Conservation (phyloP, 805 yeast genomes). For the Brettanomyces naardenensis region DNA sequence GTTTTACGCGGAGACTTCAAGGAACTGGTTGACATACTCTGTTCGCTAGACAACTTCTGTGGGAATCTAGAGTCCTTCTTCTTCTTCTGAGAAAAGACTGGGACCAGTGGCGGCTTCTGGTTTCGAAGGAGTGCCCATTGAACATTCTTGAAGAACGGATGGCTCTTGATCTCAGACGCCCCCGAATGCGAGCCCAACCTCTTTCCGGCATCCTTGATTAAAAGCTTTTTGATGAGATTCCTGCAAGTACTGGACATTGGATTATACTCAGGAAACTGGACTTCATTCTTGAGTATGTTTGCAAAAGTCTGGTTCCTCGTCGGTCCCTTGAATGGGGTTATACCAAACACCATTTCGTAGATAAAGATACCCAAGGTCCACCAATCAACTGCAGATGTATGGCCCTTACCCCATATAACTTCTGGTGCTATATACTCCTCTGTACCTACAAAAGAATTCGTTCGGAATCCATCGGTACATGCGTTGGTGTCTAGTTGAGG, state of each 20-base stretch:
- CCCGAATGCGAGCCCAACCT: conserved; percentile 90
- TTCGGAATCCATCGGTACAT: conserved; percentile 91
- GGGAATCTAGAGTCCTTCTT: background rate
- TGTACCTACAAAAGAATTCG: conserved; percentile 97
- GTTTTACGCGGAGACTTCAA: conserved; percentile 28
- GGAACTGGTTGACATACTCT: conserved; percentile 10
- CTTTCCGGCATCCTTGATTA: conserved; percentile 83
- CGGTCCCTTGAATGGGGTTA: conserved; percentile 92
- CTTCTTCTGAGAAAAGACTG: conserved; percentile 44
- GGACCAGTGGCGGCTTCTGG: conserved; percentile 93
- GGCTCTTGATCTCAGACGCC: conserved; percentile 89
- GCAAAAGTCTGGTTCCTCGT: conserved; percentile 86
- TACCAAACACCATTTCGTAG: conserved; percentile 92
- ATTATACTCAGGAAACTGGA: conserved; percentile 59
- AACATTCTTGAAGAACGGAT: conserved; percentile 81
- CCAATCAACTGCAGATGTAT: conserved; percentile 98
- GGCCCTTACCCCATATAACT: conserved; percentile 94
- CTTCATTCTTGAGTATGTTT: conserved; percentile 78
- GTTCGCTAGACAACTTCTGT: background rate
- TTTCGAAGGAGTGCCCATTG: conserved; percentile 95
- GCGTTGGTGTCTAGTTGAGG: conserved; percentile 87
- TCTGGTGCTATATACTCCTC: conserved; percentile 99
- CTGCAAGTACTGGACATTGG: conserved; percentile 67
- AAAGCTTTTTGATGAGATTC: conserved; percentile 66
- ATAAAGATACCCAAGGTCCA: conserved; percentile 95